Evolutionary conservation across 306 rosid species (phyloP), one percentile per base, ranked within the genome.

Genomic region (Acmispon strigosus): DNA sequence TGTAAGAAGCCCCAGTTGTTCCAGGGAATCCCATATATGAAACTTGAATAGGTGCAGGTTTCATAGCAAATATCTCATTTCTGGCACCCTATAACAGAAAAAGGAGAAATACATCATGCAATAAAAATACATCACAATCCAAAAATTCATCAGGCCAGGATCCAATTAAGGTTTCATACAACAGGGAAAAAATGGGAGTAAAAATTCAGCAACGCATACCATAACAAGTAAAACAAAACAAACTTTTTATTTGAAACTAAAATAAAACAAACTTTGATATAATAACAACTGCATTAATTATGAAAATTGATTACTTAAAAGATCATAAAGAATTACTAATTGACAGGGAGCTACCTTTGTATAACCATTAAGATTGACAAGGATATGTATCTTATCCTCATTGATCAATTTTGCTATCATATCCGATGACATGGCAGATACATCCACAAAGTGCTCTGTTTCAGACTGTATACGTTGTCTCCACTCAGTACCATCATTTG

Each of bases 1-100:
- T 90, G 80, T 90, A 93, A 76, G 66, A 74, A 48, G 99, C 99
- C 48, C 99, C 99, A 0, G 99, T 95, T 54, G 97, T 95, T 60
- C 99, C 99, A 45, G 99, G 99, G 81, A 95, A 95, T 11, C 99
- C 99, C 99, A 95, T 95, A 61, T 95, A 95, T 71, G 99, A 95
- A 76, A 95, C 97, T 84, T 95, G 99, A 81, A 95, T 80, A 12
- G 99, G 99, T 59, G 99, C 96, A 74, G 99, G 97, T 81, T 89
- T 94, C 85, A 81, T 81, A 7, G 96, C 90, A 83, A 93, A 93
- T 80, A 93, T 90, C 79, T 93, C 98, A 84, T 93, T 93, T 73
- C 98, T 79, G 10, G 98, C 98, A 79, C 98, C 98, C 98, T 93
- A 81, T 22, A 84, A 67, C 62, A 71, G 43, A 48, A 67, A 58